Base-by-base conservation (phyloP, 2,329 filamentous ascomycete genomes). In the Diplodia corticola region DNA sequence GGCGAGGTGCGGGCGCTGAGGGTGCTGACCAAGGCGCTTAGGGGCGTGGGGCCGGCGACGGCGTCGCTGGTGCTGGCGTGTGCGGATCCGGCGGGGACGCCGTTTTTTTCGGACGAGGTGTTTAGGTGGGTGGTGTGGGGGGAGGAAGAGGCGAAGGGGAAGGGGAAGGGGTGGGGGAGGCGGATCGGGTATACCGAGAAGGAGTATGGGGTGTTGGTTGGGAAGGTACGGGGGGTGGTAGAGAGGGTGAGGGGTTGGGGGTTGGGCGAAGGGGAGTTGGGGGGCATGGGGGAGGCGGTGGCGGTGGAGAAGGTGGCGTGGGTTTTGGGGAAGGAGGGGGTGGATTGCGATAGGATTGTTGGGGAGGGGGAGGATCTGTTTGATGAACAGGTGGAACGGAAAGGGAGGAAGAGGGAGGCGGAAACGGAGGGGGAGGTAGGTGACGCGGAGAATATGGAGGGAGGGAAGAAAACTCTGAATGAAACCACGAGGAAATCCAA, bases 101-200 rank as follows among this genome's bases (percentile, higher is more conserved):
- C 91, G 1, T 94, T 94, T 81, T 94, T 94, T 78, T 90, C 88
- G 2, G 92, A 96, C 73, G 91, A 95, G 77, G 83, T 89, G 3
- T 94, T 88, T 73, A 84, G 88, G 69, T 94, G 90, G 90, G 78
- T 90, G 5, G 86, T 86, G 71, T 86, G 84, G 73, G 75, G 77
- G 49, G 72, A 74, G 10, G 75, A 77, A n/a, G 82, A 82, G 0
- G 78, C 80, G 48, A 83, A 80, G 64, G 77, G 72, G 0, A 77
- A 80, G 26, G 72, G 69, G 2, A 70, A 69, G 28, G 76, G 76
- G 3, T 85, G 83, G 83, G 75, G 79, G 40, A 73, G 80, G 63
- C 76, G 75, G 66, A 88, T 92, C 74, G 90, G 88, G 76, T 95
- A 95, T 77, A 89, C 83, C 49, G 76, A 79, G 22, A 88, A 87